phyloP scores from a whole-genome alignment of 345 rosid genomes.

The Isatis tinctoria region DNA sequence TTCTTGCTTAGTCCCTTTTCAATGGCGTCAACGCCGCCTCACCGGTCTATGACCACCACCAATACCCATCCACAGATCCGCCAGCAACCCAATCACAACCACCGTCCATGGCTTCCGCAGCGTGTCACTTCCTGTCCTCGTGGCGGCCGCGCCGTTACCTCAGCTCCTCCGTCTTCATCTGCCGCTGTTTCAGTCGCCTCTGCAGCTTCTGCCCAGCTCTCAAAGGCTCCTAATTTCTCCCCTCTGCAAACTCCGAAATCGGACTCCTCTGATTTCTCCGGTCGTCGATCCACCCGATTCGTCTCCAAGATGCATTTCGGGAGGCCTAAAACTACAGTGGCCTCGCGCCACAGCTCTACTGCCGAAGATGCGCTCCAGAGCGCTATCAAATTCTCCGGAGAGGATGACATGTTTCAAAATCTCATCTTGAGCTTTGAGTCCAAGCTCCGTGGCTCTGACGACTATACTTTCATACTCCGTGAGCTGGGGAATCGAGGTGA shows the following conservation, averaged over 20 bases:
- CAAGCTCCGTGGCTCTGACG: constrained; percentile 71
- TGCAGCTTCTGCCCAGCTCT: constrained; percentile 24
- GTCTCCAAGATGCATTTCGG: constrained; percentile 87
- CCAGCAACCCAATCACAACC: constrained; percentile 35
- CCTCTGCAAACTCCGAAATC: constrained; percentile 45
- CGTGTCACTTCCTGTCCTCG: constrained; percentile 47
- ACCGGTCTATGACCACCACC: constrained; percentile 62
- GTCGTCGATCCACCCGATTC: constrained; percentile 83
- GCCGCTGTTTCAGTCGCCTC: constrained; percentile 4
- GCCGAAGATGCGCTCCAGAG: constrained; percentile 75
- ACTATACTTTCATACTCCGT: constrained; percentile 69
- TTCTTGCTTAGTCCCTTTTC: background rate
- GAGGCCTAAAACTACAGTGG: constrained; percentile 46
- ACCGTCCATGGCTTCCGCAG: constrained; percentile 40
- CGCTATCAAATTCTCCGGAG: constrained; percentile 43
- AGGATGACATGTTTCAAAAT: constrained; percentile 42
- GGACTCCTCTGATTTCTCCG: constrained; percentile 63
- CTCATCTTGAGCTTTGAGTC: constrained; percentile 57
- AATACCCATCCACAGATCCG: constrained; percentile 51
- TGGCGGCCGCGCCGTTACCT: constrained; percentile 32
- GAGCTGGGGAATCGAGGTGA: constrained; percentile 84
- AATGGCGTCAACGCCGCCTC: constrained; percentile 97
- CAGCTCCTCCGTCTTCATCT: constrained; percentile 27
- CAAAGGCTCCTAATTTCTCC: constrained; percentile 31
- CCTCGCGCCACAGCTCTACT: constrained; percentile 52